Evolutionary conservation across 2,329 filamentous ascomycete genomes (phyloP).

Genomic region (Aspergillus phoenicis): DNA sequence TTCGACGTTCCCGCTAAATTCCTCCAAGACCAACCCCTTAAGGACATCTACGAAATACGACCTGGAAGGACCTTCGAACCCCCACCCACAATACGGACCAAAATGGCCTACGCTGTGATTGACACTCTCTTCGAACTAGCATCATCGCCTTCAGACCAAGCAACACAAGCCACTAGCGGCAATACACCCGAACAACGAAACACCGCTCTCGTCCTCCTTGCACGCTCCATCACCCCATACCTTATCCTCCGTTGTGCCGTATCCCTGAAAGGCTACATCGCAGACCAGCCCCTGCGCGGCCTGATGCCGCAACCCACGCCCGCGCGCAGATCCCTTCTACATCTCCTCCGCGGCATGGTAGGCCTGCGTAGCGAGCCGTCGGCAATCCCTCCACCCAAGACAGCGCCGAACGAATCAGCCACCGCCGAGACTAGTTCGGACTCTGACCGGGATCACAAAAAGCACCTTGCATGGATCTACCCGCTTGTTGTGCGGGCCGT

Average conservation of each 20-base stretch:
- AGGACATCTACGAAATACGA: constrained; percentile 65
- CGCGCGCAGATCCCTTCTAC: constrained; percentile 76
- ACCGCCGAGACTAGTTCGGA: constrained; percentile 52
- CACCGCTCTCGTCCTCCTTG: constrained; percentile 61
- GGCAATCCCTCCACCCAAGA: constrained; percentile 61
- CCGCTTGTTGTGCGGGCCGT: constrained; percentile 59
- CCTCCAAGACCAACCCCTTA: constrained; percentile 57
- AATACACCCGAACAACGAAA: constrained; percentile 29
- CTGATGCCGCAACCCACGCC: constrained; percentile 84
- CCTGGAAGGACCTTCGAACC: constrained; percentile 73
- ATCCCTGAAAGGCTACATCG: constrained; percentile 79
- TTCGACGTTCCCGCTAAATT: constrained; percentile 56
- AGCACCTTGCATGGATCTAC: constrained; percentile 80
- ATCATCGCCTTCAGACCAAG: constrained; percentile 40
- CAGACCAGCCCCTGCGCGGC: constrained; percentile 87
- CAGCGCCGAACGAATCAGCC: constrained; percentile 35
- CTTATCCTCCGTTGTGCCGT: constrained; percentile 80
- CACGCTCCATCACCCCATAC: constrained; percentile 75
- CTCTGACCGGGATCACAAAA: constrained; percentile 52
- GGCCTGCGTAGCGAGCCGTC: constrained; percentile 68
- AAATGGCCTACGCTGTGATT: constrained; percentile 78
- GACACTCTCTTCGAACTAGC: constrained; percentile 76
- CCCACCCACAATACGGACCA: constrained; percentile 63
- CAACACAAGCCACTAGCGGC: constrained; percentile 28
- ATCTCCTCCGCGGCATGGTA: constrained; percentile 68